Conservation (phyloP, 2,329 filamentous ascomycete species). For the Aureobasidium sp. region DNA sequence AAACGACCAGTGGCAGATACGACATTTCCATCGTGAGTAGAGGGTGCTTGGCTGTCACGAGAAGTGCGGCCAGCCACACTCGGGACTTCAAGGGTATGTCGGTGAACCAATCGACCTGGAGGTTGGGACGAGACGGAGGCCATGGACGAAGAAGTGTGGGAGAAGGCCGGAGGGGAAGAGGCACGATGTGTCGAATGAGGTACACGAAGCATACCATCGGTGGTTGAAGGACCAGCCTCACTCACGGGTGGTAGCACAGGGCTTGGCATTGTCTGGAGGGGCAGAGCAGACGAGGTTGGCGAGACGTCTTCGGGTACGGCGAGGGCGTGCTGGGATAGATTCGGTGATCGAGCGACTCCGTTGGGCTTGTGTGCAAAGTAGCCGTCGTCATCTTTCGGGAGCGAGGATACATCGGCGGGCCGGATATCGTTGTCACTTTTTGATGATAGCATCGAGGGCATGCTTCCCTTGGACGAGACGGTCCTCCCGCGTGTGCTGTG, state of each 20-base stretch:
- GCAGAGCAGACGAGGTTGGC: neutral
- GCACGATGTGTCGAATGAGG: constrained; percentile 24
- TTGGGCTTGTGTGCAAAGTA: constrained; percentile 34
- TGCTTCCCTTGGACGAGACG: constrained; percentile 9
- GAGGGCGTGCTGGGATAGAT: constrained; percentile 9
- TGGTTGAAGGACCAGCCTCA: constrained; percentile 19
- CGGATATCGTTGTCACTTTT: constrained; percentile 28
- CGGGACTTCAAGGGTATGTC: constrained; percentile 84
- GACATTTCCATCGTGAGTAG: constrained; percentile 47
- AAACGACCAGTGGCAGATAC: constrained; percentile 69
- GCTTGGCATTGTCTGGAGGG: constrained; percentile 11
- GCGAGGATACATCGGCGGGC: constrained; percentile 16
- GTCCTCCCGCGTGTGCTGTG: constrained; percentile 9
- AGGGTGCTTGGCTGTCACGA: constrained; percentile 50
- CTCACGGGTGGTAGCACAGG: constrained; percentile 24
- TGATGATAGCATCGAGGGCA: constrained; percentile 21
- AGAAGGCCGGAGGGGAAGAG: constrained; percentile 33
- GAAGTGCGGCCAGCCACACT: constrained; percentile 61
- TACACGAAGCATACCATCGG: constrained; percentile 23
- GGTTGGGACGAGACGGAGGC: constrained; percentile 40
- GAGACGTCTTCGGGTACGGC: neutral
- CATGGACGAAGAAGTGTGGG: constrained; percentile 35
- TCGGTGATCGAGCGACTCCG: constrained; percentile 28
- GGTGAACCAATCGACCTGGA: constrained; percentile 61
- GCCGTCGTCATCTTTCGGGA: constrained; percentile 33